phyloP scores from a whole-genome alignment of 2,329 filamentous ascomycete genomes.

The Metarhizium sp. region DNA sequence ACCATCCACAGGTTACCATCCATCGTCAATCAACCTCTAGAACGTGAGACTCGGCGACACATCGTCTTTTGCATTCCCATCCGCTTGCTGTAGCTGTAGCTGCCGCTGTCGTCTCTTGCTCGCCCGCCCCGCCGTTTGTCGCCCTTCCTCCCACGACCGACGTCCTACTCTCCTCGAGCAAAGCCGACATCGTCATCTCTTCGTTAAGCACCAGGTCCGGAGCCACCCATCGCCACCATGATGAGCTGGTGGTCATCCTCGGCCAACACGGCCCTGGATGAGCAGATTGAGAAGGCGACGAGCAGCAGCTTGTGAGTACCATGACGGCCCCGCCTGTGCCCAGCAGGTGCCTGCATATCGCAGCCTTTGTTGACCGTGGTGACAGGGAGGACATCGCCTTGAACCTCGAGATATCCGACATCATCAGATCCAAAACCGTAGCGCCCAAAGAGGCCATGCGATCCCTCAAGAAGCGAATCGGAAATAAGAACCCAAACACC shows the following conservation, averaged over 20 bases:
- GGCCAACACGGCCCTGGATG: slow-evolving; percentile 82
- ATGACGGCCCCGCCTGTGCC: background rate
- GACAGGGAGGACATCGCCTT: slow-evolving; percentile 86
- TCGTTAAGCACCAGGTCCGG: background rate
- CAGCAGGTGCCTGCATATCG: slow-evolving; percentile 6
- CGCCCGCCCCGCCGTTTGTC: background rate
- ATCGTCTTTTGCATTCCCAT: background rate
- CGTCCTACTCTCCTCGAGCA: background rate
- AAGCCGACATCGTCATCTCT: background rate
- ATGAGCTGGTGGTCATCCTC: slow-evolving; percentile 98
- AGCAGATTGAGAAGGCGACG: slow-evolving; percentile 93
- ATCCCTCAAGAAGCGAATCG: slow-evolving; percentile 85
- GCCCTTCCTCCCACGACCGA: background rate
- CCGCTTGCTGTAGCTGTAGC: background rate
- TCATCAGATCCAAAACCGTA: slow-evolving; percentile 94
- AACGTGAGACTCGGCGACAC: background rate
- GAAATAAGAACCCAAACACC: slow-evolving; percentile 95
- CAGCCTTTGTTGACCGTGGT: background rate
- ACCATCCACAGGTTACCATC: background rate
- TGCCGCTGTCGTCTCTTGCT: background rate
- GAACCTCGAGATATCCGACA: slow-evolving; percentile 95
- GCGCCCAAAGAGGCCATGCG: slow-evolving; percentile 98
- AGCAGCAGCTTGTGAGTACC: slow-evolving; percentile 74
- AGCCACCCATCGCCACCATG: slow-evolving; percentile 28
- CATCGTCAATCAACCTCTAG: background rate